Base-by-base conservation (phyloP, 2,329 filamentous ascomycete species). In the Ascomycota sp. region DNA sequence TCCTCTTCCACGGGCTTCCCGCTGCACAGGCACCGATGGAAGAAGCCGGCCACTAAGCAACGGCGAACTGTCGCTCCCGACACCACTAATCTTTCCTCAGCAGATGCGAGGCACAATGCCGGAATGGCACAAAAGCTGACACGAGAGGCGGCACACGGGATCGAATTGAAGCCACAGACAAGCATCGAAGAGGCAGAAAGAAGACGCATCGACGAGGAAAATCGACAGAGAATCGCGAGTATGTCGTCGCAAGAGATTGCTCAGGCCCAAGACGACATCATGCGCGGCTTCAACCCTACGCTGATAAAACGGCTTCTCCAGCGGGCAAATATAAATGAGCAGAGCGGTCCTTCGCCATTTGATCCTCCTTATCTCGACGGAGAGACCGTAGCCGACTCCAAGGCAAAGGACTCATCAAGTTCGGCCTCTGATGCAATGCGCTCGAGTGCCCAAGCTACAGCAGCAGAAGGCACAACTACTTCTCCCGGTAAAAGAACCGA, bases 221-320 rank as follows among this genome's bases (percentile, higher is more conserved):
- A 95, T 47, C 68, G 58, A 31, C 65, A 72, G 37, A 68, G 68
- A 38, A 53, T 98, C 32, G 73, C 72, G 10, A 61, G 63, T 24
- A 93, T 98, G 89, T 78, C 77, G 2, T 58, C 70, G 0, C 67
- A 71, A 28, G 81, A 93, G 53, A 92, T 95, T 37, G 72, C 78
- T 39, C 63, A 75, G 43, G 83, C 89, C 38, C 70, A 76, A 30
- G 63, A 71, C 38, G 86, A 95, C 42, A 59, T 98, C n/a, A 64
- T 92, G 49, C 65, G 62, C n/a, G 71, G 68, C 7, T 55, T 95
- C 35, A 76, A 81, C 40, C 76, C 83, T 2, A 66, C 66, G 0
- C 57, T 93, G 26, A 61, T 98, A 6, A 68, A 92, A 47, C 71
- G 71, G 42, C 61, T 98, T 12, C 62, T 95, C 21, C 68, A 68